Evolutionary conservation across 768 basidiomycete species (phyloP), one percentile per base, ranked within the genome.

Genomic region (Suillus americanus): DNA sequence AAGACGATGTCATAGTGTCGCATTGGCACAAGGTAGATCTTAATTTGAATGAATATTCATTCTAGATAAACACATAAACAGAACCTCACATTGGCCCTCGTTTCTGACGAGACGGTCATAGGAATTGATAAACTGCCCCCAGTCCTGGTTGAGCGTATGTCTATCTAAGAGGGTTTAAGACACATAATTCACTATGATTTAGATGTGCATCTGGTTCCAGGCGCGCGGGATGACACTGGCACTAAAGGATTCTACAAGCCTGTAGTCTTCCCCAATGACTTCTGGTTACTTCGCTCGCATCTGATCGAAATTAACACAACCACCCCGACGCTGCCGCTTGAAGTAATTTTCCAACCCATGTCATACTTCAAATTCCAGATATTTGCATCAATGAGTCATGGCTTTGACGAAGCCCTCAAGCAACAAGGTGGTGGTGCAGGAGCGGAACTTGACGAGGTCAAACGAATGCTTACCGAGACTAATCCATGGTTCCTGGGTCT

Each of bases 371-470:
- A 95, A 76, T 96, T 95, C 81, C 91, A 95, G 71, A 73, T 95
- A 13, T 94, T 90, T 72, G 87, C 93, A 0, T 85, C 89, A 2
- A 87, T 98, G 87, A 89, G 91, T 33, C 87, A 87, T 57, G 89
- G 94, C 3, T 95, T 98, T 75, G 88, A 92, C 51, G 92, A 95
- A 74, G 92, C 92, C 20, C 84, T 87, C n/a, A 88, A 89, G 73
- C 84, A 89, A 66, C 89, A 91, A 70, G 88, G 89, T 23, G 83
- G 82, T 16, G 79, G 80, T 2, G 81, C 82, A 35, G 80, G 80
- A 13, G 85, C 87, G 35, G 97, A 99, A 74, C 75, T 99, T 50
- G 97, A 99, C 74, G 97, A 98, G 79, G 78, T 99, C 70, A 99
- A 99, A 80, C 83, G 95, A 64, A 97, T 97, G 91, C 79, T 99